Percentiles rank a stretch among this genome's conserved stretches.
phyloP scores from a whole-genome alignment of 1,284 basidiomycete species.

The Sanghuangporus sanghuang region DNA sequence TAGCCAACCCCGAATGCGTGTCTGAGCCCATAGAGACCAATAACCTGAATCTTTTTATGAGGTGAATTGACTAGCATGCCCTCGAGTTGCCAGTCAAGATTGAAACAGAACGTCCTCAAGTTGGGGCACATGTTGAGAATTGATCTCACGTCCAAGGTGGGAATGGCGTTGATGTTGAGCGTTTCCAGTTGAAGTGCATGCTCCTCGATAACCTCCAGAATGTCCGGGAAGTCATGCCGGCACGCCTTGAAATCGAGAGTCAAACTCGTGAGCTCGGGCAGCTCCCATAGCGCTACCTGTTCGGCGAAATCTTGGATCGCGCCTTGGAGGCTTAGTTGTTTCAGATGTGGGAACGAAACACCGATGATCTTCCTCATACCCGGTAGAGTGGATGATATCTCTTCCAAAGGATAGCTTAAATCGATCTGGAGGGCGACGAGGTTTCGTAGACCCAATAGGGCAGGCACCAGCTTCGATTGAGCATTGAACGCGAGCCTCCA shows the following conservation, averaged over 20 bases:
- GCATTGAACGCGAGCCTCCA: constrained; percentile 50
- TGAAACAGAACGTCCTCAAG: constrained; percentile 60
- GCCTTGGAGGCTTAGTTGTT: constrained; percentile 57
- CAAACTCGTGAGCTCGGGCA: constrained; percentile 52
- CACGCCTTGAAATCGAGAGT: constrained; percentile 46
- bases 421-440: constrained; percentile 51
- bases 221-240: constrained; percentile 50
- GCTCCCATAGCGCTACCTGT: constrained; percentile 56
- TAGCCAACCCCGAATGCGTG: constrained; percentile 65
- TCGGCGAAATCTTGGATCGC: constrained; percentile 59
- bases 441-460: constrained; percentile 50
- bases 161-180: constrained; percentile 59
- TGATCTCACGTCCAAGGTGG: constrained; percentile 45
- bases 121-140: constrained; percentile 59
- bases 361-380: constrained; percentile 30
- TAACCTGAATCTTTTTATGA: constrained; percentile 50
- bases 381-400: constrained; percentile 21
- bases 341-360: constrained; percentile 49
- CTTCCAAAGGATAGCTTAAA: constrained; percentile 32
- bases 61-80: constrained; percentile 41
- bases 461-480: constrained; percentile 61
- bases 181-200: constrained; percentile 54
- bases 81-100: constrained; percentile 58
- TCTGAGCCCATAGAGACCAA: constrained; percentile 64
- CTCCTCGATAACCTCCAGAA: constrained; percentile 47